Base-by-base conservation (phyloP, 2,329 filamentous ascomycete species). In the Diplodia sapinea region DNA sequence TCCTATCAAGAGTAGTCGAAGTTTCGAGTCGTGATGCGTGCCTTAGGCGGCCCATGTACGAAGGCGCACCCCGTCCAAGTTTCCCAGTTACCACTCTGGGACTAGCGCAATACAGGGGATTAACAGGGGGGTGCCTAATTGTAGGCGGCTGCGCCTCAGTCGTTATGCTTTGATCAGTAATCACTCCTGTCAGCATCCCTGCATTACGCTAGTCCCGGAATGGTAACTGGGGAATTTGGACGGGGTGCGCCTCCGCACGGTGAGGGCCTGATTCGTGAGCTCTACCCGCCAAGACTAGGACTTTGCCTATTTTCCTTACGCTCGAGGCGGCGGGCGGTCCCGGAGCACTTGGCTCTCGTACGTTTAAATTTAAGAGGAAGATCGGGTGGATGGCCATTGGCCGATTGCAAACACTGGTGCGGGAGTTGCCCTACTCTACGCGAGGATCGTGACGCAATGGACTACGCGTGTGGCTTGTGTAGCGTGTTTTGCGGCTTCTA, bases 31-130 rank as follows among this genome's bases (percentile, higher is more conserved):
- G 15, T 9, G 56, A 31, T 17, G 40, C 50, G 56, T 17, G 47
- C 8, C 38, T 61, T 6, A 61, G 56, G 56, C 56, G 38, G 7
- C 56, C 56, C 20, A 20, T 49, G 33, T 49, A 61, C n/a, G n/a
- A n/a, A n/a, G n/a, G n/a, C n/a, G n/a, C n/a, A n/a, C n/a, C n/a
- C n/a, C n/a, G n/a, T n/a, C n/a, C n/a, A n/a, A n/a, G n/a, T n/a
- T n/a, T n/a, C n/a, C n/a, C n/a, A n/a, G n/a, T n/a, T n/a, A n/a
- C n/a, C n/a, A n/a, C n/a, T n/a, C n/a, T n/a, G n/a, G n/a, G n/a
- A n/a, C n/a, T n/a, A n/a, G n/a, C n/a, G n/a, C n/a, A n/a, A n/a
- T n/a, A n/a, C n/a, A n/a, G n/a, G n/a, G n/a, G n/a, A n/a, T n/a
- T n/a, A n/a, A n/a, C n/a, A n/a, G n/a, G n/a, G n/a, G n/a, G n/a